phyloP scores from a whole-genome alignment of 768 basidiomycete genomes.

The Phlegmacium glaucopus region DNA sequence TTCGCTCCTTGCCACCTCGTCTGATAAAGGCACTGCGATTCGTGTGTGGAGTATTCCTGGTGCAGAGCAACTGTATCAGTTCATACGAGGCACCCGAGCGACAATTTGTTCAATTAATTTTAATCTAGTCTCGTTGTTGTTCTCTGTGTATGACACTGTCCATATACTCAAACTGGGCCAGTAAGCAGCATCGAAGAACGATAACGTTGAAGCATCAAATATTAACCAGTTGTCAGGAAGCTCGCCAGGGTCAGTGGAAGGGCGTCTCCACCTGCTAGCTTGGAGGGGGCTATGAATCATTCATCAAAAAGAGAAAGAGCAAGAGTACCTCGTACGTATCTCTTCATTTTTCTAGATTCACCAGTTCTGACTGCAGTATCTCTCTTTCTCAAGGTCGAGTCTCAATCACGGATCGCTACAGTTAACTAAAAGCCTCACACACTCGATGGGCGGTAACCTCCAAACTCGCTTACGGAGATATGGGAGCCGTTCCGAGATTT shows the following conservation, averaged over 20 bases:
- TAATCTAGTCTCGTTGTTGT: conserved; percentile 76
- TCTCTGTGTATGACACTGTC: no score
- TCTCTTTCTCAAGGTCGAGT: no score
- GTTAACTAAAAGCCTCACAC: no score
- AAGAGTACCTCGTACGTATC: no score
- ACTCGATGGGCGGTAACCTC: conserved; percentile 82
- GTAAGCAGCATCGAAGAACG: conserved; percentile 2
- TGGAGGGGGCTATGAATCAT: no score
- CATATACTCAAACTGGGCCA: conserved; percentile 74
- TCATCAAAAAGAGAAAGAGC: no score
- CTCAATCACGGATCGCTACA: no score
- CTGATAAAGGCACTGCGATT: conserved; percentile 95
- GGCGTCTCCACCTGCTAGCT: conserved; percentile 65
- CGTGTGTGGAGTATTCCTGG: conserved; percentile 90
- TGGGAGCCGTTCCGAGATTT: conserved; percentile 98
- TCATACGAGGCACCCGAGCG: conserved; percentile 84
- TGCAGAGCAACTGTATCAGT: conserved; percentile 94
- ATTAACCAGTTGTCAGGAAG: conserved; percentile 39
- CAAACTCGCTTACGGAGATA: conserved; percentile 89
- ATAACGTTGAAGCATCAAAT: conserved; percentile 9
- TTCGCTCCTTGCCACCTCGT: conserved; percentile 88
- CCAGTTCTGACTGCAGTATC: no score
- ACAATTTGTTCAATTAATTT: conserved; percentile 80
- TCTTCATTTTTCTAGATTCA: no score
- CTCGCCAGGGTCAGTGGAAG: conserved; percentile 65